Percentiles rank a stretch among this genome's conserved stretches.
Conservation (phyloP, 352 stramenopile genomes). For the Globisporangium cederbergense region DNA sequence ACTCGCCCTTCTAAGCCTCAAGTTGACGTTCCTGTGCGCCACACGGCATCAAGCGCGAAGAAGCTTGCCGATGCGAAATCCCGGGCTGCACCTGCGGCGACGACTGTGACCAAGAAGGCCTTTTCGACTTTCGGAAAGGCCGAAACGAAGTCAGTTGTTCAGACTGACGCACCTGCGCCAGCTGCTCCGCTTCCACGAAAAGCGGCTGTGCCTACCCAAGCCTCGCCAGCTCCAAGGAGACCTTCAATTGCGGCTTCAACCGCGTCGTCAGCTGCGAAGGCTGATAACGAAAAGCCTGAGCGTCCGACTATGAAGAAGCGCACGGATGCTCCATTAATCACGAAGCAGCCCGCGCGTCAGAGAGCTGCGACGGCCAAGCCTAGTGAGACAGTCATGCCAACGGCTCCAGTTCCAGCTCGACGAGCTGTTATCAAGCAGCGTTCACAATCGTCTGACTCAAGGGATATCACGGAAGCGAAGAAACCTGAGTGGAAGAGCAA, state of each 20-base stretch:
- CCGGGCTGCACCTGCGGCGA: background rate
- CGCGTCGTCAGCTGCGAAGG: conserved; percentile 13
- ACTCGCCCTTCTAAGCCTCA: background rate
- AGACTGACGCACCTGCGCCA: background rate
- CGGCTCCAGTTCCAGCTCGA: background rate
- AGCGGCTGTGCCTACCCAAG: conserved; percentile 9
- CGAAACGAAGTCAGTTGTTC: conserved; percentile 3
- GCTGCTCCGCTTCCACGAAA: conserved; percentile 7
- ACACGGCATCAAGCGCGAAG: conserved; percentile 14
- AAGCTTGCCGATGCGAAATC: conserved; percentile 12
- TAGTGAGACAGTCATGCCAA: background rate
- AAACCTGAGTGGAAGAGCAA: conserved; percentile 8
- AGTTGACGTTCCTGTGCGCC: conserved; percentile 4
- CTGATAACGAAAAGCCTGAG: conserved; percentile 7
- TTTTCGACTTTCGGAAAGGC: background rate
- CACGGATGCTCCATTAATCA: background rate
- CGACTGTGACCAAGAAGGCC: background rate
- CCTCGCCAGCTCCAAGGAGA: conserved; percentile 4
- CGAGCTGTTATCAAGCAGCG: conserved; percentile 10
- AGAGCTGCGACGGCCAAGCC: conserved; percentile 3
- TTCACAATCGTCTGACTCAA: conserved; percentile 15
- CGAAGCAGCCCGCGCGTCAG: conserved; percentile 1
- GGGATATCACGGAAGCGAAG: conserved; percentile 7
- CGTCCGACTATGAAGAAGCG: background rate
- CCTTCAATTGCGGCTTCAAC: conserved; percentile 10